These are phyloP conservation scores for Cryphonectria naterciae DNA, from an alignment of 2,329 filamentous ascomycete species.

Conservation along the genomic window DNA sequence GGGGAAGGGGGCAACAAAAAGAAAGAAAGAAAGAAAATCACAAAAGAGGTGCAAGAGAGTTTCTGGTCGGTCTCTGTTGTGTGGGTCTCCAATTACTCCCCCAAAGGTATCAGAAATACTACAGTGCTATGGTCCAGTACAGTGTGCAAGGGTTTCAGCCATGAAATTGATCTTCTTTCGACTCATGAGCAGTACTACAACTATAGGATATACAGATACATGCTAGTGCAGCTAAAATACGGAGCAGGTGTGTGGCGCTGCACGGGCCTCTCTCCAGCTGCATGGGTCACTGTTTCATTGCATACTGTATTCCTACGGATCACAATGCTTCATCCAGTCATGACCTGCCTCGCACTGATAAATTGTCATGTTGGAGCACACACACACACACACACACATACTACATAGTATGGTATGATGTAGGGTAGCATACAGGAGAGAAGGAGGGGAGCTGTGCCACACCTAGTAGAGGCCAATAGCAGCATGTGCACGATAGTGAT, in stretches of 20 bases:
- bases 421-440: neutral
- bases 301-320: constrained; percentile 3
- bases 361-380: neutral
- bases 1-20: too few species aligned
- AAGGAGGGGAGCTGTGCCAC: neutral
- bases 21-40: too few species aligned
- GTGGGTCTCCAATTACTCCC: neutral
- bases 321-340: neutral
- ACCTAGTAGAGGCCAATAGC: neutral
- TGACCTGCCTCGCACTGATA: constrained; percentile 1
- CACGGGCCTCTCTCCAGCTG: constrained; percentile 2
- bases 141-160: neutral
- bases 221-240: neutral
- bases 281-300: constrained; percentile 5
- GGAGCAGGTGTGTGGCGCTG: constrained; percentile 1
- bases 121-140: neutral
- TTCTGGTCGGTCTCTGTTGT: neutral
- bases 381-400: too few species aligned
- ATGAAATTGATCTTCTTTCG: neutral
- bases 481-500: neutral
- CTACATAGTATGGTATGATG: neutral
- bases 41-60: neutral
- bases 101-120: neutral
- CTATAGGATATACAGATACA: neutral
- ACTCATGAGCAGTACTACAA: neutral